Percentiles rank a stretch among this genome's conserved stretches.
phyloP scores from a whole-genome alignment of 768 basidiomycete genomes.

The Pleurotus tuoliensis region DNA sequence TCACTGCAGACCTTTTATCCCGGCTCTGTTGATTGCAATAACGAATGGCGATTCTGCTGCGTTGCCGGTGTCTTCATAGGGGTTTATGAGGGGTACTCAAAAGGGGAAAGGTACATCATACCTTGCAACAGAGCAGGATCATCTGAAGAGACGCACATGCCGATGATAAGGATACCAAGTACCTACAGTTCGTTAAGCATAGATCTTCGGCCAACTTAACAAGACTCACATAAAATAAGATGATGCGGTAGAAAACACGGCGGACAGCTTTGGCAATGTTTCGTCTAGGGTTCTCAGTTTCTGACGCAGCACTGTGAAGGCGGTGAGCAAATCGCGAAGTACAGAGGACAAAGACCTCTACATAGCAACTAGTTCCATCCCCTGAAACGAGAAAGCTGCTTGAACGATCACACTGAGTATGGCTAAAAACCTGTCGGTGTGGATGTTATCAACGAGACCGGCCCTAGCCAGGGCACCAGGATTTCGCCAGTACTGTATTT shows the following conservation, averaged over 20 bases:
- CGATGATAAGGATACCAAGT: slow-evolving; percentile 67
- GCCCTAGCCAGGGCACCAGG: slow-evolving; percentile 58
- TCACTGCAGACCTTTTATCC: slow-evolving; percentile 49
- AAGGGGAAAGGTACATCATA: slow-evolving; percentile 4
- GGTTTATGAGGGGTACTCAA: neutral
- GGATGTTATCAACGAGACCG: slow-evolving; percentile 36
- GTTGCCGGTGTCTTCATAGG: slow-evolving; percentile 39
- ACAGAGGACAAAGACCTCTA: slow-evolving; percentile 20
- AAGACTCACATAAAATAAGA: slow-evolving; percentile 64
- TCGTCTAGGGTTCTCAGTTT: slow-evolving; percentile 72
- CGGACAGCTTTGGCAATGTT: slow-evolving; percentile 76
- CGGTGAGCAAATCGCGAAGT: neutral
- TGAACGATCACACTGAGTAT: slow-evolving; percentile 42
- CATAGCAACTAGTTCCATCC: slow-evolving; percentile 74
- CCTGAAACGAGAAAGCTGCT: slow-evolving; percentile 73
- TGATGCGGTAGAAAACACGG: slow-evolving; percentile 77
- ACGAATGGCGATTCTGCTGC: slow-evolving; percentile 85
- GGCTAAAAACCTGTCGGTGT: slow-evolving; percentile 45
- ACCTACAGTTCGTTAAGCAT: slow-evolving; percentile 32
- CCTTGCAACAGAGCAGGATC: slow-evolving; percentile 47
- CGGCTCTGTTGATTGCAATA: slow-evolving; percentile 70
- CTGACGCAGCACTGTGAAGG: slow-evolving; percentile 58
- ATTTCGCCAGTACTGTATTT: slow-evolving; percentile 57
- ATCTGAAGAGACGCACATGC: slow-evolving; percentile 74
- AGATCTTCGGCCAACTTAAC: neutral